Conservation (phyloP, 2,329 filamentous ascomycete genomes). For the Cryphonectria radicalis region DNA sequence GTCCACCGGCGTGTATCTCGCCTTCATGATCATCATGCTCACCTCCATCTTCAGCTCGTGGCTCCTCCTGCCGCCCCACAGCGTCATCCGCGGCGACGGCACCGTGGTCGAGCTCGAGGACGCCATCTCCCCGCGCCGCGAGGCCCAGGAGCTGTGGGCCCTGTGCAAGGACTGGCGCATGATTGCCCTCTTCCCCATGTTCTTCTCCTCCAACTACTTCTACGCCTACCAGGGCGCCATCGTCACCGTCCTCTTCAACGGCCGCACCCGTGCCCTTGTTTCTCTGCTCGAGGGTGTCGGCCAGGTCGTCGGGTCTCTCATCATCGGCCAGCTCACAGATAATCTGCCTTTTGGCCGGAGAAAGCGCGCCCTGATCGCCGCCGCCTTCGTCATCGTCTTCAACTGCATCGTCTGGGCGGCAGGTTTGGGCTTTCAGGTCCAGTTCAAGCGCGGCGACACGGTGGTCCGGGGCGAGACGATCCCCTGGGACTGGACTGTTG, state of each 20-base stretch:
- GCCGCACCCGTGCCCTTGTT: slow-evolving; percentile 75
- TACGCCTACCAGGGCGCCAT: slow-evolving; percentile 79
- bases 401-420: slow-evolving; percentile 72
- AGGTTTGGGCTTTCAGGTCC: slow-evolving; percentile 70
- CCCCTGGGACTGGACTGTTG: slow-evolving; percentile 37
- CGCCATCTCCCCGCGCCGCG: slow-evolving; percentile 27
- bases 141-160: slow-evolving; percentile 28
- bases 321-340: slow-evolving; percentile 70
- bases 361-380: slow-evolving; percentile 62
- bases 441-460: slow-evolving; percentile 42
- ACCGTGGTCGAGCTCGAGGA: slow-evolving; percentile 31
- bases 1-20: slow-evolving; percentile 35
- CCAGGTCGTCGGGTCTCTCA: slow-evolving; percentile 71
- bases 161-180: slow-evolving; percentile 46
- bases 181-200: slow-evolving; percentile 77
- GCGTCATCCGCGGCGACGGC: slow-evolving; percentile 32
- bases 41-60: slow-evolving; percentile 30
- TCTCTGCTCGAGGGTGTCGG: slow-evolving; percentile 71
- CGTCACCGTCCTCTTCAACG: slow-evolving; percentile 73
- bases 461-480: slow-evolving; percentile 30
- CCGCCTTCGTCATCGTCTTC: slow-evolving; percentile 60
- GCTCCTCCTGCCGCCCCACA: slow-evolving; percentile 30
- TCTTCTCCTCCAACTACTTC: slow-evolving; percentile 83
- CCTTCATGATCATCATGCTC: slow-evolving; percentile 36
- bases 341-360: slow-evolving; percentile 57